Conservation (phyloP, 148 eudicot genomes). For the Rhododendron mucronatum region DNA sequence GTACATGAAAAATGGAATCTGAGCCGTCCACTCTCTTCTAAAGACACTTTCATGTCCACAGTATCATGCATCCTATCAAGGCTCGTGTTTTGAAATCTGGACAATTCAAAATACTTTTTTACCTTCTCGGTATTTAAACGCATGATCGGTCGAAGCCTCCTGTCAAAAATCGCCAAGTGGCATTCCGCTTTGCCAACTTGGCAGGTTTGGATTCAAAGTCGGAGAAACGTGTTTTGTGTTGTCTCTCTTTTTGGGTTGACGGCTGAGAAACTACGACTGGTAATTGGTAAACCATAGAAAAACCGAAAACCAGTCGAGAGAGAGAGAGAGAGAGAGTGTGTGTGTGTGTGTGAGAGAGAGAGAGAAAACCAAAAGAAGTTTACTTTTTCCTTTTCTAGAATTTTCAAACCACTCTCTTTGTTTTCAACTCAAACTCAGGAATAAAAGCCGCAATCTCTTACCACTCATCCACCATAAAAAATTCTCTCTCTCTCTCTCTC, state of each 20-base stretch:
- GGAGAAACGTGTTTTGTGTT: not conserved
- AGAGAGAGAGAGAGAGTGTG: not conserved
- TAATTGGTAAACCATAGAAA: not conserved
- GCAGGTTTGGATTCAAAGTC: not conserved
- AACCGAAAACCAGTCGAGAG: too few relatives aligned
- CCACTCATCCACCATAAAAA: not conserved
- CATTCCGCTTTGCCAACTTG: not conserved
- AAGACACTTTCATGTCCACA: too few relatives aligned
- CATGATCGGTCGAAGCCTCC: not conserved
- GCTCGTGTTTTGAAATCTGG: too few relatives aligned
- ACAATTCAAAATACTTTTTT: too few relatives aligned
- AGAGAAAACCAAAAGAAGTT: not conserved
- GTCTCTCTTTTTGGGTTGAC: not conserved
- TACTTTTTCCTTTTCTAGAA: not conserved
- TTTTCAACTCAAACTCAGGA: not conserved
- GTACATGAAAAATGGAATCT: too few relatives aligned
- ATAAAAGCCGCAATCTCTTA: conserved; percentile 8
- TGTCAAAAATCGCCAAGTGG: not conserved
- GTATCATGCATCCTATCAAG: too few relatives aligned
- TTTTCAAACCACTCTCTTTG: not conserved
- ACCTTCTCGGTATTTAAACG: too few relatives aligned
- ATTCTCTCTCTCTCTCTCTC: not conserved
- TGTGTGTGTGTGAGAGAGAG: too few relatives aligned
- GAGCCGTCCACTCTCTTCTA: too few relatives aligned
- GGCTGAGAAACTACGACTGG: conserved; percentile 4